These are phyloP conservation scores for Chenopodium formosanum DNA, from an alignment of 148 eudicot genomes.

Conservation along the genomic window DNA sequence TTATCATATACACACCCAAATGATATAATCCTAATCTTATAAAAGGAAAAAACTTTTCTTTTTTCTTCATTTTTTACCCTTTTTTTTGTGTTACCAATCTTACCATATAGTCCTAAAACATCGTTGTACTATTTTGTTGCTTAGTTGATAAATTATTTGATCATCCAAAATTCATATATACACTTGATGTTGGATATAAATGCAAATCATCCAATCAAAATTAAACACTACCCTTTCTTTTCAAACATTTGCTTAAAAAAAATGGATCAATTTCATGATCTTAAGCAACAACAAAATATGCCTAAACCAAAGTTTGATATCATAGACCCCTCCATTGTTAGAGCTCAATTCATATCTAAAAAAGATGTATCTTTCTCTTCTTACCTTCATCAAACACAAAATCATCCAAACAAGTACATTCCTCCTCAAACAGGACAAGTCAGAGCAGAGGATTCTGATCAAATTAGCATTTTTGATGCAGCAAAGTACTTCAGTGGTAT, in stretches of 20 bases:
- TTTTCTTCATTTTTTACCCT: neutral
- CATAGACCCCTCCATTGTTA: constrained; percentile 33
- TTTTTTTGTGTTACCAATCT: neutral
- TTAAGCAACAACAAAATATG: constrained; percentile 14
- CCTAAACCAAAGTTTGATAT: constrained; percentile 28
- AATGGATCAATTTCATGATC: constrained; percentile 24
- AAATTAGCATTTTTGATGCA: constrained; percentile 72
- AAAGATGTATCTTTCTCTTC: constrained; percentile 42
- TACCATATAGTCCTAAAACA: constrained; percentile 19
- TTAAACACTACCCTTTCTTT: neutral
- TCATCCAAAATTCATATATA: constrained; percentile 21
- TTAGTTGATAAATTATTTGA: constrained; percentile 26
- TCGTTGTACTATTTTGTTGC: constrained; percentile 34
- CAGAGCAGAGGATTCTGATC: constrained; percentile 45
- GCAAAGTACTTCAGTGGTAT: constrained; percentile 61
- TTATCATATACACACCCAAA: neutral
- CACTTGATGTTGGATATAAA: neutral
- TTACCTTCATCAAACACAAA: constrained; percentile 31
- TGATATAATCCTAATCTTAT: constrained; percentile 8
- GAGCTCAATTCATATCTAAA: constrained; percentile 34
- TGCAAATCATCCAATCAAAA: neutral
- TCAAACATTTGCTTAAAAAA: neutral
- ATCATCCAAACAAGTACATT: neutral
- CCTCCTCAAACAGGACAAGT: constrained; percentile 3
- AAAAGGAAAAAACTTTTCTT: constrained; percentile 1